A percentile compares a stretch with the other conserved stretches of the same genome.
phyloP scores from a whole-genome alignment of 2,329 filamentous ascomycete genomes.

The Cladorrhinum sp. region DNA sequence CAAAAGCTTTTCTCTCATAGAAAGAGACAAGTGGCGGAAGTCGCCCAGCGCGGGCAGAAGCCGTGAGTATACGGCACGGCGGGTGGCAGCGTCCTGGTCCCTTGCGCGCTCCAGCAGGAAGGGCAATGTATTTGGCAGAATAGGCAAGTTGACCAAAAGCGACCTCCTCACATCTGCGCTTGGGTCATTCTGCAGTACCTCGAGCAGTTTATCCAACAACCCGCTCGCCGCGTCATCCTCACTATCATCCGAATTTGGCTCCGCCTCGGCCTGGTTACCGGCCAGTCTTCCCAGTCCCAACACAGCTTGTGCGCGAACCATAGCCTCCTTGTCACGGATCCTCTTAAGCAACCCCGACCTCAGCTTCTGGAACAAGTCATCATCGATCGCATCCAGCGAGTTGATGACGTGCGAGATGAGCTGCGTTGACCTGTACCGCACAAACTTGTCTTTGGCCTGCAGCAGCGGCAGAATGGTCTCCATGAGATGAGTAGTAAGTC shows the following conservation, averaged over 20 bases:
- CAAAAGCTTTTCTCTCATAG: constrained; percentile 91
- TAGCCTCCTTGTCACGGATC: constrained; percentile 89
- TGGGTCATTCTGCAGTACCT: constrained; percentile 88
- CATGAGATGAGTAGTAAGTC: constrained; percentile 73
- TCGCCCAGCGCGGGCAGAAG: constrained; percentile 86
- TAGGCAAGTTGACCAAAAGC: constrained; percentile 84
- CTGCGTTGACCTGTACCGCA: constrained; percentile 86
- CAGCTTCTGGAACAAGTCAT: constrained; percentile 82
- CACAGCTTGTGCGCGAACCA: constrained; percentile 88
- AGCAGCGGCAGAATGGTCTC: constrained; percentile 72
- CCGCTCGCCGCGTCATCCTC: constrained; percentile 63
- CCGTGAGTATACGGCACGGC: constrained; percentile 81
- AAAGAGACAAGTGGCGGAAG: constrained; percentile 88
- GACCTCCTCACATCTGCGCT: constrained; percentile 90
- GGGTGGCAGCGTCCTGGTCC: constrained; percentile 80
- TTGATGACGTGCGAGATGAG: constrained; percentile 89
- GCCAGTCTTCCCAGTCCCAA: constrained; percentile 83
- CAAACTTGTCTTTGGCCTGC: constrained; percentile 84
- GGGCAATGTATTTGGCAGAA: constrained; percentile 76
- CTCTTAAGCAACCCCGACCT: constrained; percentile 77
- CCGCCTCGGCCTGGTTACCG: constrained; percentile 70
- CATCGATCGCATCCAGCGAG: constrained; percentile 86
- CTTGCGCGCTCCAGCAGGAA: constrained; percentile 87
- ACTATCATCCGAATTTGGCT: constrained; percentile 66
- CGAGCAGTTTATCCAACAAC: constrained; percentile 77